Conservation (phyloP, 176 grass and related monocot species). For the Cocos nucifera region DNA sequence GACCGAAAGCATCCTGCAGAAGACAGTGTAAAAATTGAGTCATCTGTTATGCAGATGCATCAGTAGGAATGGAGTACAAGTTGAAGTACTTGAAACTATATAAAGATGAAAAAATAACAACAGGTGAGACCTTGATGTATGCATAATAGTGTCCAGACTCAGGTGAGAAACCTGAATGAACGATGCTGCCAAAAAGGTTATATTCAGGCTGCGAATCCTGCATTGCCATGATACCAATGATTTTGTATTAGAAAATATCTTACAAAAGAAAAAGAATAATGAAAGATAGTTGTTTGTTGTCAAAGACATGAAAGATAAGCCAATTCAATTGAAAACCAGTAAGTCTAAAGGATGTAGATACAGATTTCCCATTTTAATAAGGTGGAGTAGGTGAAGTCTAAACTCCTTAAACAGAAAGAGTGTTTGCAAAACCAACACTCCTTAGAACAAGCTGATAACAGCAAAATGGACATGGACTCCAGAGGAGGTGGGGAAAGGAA, state of each 20-base stretch:
- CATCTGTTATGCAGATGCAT: background rate
- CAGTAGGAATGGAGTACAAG: background rate
- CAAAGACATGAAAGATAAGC: too few relatives aligned
- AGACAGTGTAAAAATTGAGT: slow-evolving; percentile 7
- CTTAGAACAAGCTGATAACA: too few relatives aligned
- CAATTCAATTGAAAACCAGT: too few relatives aligned
- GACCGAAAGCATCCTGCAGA: slow-evolving; percentile 66
- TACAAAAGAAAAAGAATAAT: too few relatives aligned
- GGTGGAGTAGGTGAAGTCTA: too few relatives aligned
- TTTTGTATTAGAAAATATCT: background rate
- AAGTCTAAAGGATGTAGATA: too few relatives aligned
- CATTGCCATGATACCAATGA: slow-evolving; percentile 24
- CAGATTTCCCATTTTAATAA: too few relatives aligned
- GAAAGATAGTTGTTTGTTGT: too few relatives aligned
- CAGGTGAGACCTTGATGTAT: slow-evolving; percentile 75
- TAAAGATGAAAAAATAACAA: slow-evolving; percentile 10
- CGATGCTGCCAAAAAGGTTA: slow-evolving; percentile 85
- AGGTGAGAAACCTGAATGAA: slow-evolving; percentile 76
- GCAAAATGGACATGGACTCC: too few relatives aligned
- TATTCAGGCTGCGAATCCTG: slow-evolving; percentile 68
- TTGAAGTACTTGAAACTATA: background rate
- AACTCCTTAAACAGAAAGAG: too few relatives aligned
- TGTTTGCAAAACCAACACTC: too few relatives aligned
- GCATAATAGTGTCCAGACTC: slow-evolving; percentile 99
- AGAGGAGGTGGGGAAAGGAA: too few relatives aligned